A percentile compares a stretch with the other conserved stretches of the same genome.
Conservation (phyloP, 2,329 filamentous ascomycete species). For the Claviceps paspali region DNA sequence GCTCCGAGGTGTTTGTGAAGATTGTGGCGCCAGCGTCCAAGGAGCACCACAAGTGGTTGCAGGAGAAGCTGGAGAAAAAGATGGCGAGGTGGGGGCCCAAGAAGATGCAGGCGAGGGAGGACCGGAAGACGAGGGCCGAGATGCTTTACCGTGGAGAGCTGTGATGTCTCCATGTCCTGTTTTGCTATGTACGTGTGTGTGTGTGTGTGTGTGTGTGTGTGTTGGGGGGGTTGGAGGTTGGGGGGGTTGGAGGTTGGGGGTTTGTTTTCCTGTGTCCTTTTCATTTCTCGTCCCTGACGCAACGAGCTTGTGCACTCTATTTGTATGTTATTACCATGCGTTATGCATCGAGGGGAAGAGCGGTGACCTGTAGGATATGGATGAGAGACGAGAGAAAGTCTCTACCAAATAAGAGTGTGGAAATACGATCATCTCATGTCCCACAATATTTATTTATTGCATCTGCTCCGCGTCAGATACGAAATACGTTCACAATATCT, state of each 20-base stretch:
- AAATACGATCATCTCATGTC: conserved; percentile 2
- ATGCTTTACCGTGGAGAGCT: conserved; percentile 38
- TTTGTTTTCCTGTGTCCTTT: too few species aligned
- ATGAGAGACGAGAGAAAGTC: neutral
- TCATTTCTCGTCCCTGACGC: too few species aligned
- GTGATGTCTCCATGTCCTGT: conserved; percentile 17
- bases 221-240: too few species aligned
- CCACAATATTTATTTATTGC: neutral
- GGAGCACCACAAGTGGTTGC: conserved; percentile 31
- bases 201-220: too few species aligned
- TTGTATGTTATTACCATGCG: too few species aligned
- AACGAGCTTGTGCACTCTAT: too few species aligned
- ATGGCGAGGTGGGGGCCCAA: conserved; percentile 43
- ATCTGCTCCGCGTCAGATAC: neutral
- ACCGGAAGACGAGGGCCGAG: conserved; percentile 35
- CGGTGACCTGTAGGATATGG: conserved; percentile 6
- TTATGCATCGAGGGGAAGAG: too few species aligned
- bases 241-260: too few species aligned
- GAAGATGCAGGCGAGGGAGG: conserved; percentile 37
- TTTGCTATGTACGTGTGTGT: too few species aligned
- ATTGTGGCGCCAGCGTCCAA: conserved; percentile 36
- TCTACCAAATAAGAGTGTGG: neutral
- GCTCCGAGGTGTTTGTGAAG: conserved; percentile 40
- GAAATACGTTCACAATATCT: neutral
- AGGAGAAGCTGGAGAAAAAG: conserved; percentile 29